Base-by-base conservation (phyloP, 495 filamentous ascomycete species). In the Xylaria scruposa region DNA sequence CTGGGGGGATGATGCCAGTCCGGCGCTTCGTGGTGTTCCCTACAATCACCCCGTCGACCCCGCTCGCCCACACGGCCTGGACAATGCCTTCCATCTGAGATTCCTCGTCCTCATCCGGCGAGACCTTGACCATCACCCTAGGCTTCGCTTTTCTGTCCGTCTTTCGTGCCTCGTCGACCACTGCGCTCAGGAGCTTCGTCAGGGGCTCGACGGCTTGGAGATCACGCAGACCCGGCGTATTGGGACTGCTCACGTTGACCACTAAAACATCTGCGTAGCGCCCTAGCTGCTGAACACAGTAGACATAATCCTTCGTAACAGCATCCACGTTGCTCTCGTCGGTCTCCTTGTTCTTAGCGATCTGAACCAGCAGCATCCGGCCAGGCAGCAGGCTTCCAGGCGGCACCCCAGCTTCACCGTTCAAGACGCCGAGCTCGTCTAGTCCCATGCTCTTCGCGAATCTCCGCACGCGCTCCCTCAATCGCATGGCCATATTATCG, bases 241-340 rank as follows among this genome's bases (percentile, higher is more conserved):
- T 99, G 7, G 96, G 96, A 72, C 93, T 95, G 72, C 94, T 97
- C 26, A 98, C 96, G 76, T 98, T 99, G 71, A 99, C 96, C 5
- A 97, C 94, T 5, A 99, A 82, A 42, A 99, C 93, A 76, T 99
- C 96, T 3, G 96, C 94, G 76, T 97, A 99, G 51, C 84, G 88
- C 3, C 89, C 96, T 9, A 99, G 83, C 46, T 89, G 87, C 67
- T 93, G 83, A 0, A 97, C 94, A 75, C 95, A 97, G 76, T 90
- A 91, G 24, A 94, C 91, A 76, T 98, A 97, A 83, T 98, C 96
- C 36, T 82, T 80, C 75, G 88, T 91, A 56, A 98, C 92, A 29
- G 94, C 94, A 36, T 92, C 87, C 51, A 97, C 89, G 78, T 99
- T 93, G 17, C 85, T 84, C 73, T 97, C 94, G 10, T 93, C 88